phyloP scores from a whole-genome alignment of 345 rosid genomes.

The Cardiospermum halicacabum region DNA sequence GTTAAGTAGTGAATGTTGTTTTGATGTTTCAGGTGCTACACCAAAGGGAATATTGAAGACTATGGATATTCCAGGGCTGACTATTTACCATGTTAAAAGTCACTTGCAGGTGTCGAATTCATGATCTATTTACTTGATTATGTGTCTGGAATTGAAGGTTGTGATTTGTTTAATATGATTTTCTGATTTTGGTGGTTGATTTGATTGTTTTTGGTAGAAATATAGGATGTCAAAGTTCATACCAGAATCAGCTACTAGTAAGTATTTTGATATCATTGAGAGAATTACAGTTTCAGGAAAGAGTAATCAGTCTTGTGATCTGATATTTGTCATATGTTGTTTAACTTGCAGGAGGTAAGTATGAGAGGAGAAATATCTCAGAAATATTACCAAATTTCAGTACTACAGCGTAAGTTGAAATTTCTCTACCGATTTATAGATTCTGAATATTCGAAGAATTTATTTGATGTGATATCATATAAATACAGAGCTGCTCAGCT shows the following conservation, averaged over 20 bases:
- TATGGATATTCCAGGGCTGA: slow-evolving; percentile 42
- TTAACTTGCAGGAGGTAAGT: slow-evolving; percentile 37
- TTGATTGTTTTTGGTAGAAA: slow-evolving; percentile 33
- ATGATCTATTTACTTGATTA: not conserved
- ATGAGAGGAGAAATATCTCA: slow-evolving; percentile 43
- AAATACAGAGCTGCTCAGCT: slow-evolving; percentile 47
- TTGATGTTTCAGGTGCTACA: slow-evolving; percentile 45
- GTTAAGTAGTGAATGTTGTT: too few relatives aligned
- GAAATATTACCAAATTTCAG: slow-evolving; percentile 58
- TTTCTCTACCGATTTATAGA: too few relatives aligned
- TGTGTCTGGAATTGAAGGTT: too few relatives aligned
- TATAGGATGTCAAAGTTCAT: slow-evolving; percentile 57
- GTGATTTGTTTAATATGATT: not conserved
- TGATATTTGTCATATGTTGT: not conserved
- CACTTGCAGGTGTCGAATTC: slow-evolving; percentile 50
- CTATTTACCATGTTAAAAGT: slow-evolving; percentile 71
- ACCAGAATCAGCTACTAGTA: slow-evolving; percentile 46
- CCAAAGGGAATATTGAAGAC: slow-evolving; percentile 62
- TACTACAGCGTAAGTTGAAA: slow-evolving; percentile 42
- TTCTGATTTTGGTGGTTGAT: not conserved
- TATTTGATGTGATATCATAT: not conserved
- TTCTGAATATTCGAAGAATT: not conserved
- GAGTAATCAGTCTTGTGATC: not conserved
- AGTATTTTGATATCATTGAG: slow-evolving; percentile 15
- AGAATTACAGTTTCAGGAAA: not conserved